Base-by-base conservation (phyloP, 2,329 filamentous ascomycete species). In the Penicillium crustosum region DNA sequence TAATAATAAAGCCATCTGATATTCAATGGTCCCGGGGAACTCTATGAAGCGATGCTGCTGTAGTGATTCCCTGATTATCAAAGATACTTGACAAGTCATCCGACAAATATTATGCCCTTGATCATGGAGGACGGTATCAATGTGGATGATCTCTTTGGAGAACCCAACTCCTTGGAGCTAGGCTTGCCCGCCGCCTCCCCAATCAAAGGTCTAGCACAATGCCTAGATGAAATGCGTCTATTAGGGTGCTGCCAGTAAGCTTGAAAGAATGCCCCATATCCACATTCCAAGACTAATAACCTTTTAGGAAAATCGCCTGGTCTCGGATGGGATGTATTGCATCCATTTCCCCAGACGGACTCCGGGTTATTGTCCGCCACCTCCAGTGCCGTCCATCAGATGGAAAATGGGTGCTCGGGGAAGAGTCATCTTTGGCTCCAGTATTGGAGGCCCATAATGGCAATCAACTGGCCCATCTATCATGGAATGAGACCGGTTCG, bases 321-420 rank as follows among this genome's bases (percentile, higher is more conserved):
- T 96, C 93, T 12, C 92, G 88, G 67, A 84, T 86, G 60, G 93
- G 93, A 43, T 91, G 88, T 59, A 90, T 97, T 64, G 93, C 93
- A 29, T 89, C 88, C 53, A 89, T 97, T 64, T 84, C 87, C 21
- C 78, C 84, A 17, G 89, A 93, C 74, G 89, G 90, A 29, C 82
- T 83, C 48, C 82, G 81, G 15, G 78, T 97, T 52, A 86, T 89
- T 69, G 81, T 96, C 45, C 86, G 88, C 58, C 88, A 90, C 70
- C 81, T 96, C 50, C 83, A 85, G 35, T 87, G 89, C 68, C 82
- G 87, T 63, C 82, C 86, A 0, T 81, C 86, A 13, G 83, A 89
- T 74, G 90, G 88, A 2, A 81, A 81, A 41, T 97, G 93, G 91
- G 82, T 82, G 7, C 79, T 97, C 47, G 89, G 89, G 66, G 86